A percentile compares a stretch with the other conserved stretches of the same genome.
phyloP scores from a whole-genome alignment of 345 rosid genomes.

The Hibiscus trionum region DNA sequence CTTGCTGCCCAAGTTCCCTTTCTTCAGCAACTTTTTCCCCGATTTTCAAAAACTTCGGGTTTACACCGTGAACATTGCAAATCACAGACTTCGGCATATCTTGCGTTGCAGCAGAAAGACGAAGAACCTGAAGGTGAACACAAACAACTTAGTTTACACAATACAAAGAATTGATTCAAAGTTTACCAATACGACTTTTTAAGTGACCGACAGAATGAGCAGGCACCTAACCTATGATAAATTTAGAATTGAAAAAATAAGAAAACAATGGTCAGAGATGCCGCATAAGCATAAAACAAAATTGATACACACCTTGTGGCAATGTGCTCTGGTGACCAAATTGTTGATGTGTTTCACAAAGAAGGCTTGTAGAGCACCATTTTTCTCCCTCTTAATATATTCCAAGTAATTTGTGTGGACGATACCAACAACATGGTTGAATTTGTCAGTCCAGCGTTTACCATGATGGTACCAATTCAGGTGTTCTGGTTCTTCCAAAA shows the following conservation, averaged over 20 bases:
- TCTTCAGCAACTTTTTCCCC: slow-evolving; percentile 82
- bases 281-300: slow-evolving; percentile 11
- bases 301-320: slow-evolving; percentile 59
- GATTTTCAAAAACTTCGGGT: slow-evolving; percentile 83
- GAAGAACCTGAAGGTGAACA: slow-evolving; percentile 59
- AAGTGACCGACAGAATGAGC: neutral
- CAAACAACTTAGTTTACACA: slow-evolving; percentile 5
- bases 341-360: slow-evolving; percentile 91
- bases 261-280: neutral
- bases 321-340: slow-evolving; percentile 81
- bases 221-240: neutral
- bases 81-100: slow-evolving; percentile 79
- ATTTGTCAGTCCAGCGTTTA: slow-evolving; percentile 92
- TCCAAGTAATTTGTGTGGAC: slow-evolving; percentile 98
- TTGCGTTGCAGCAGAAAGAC: slow-evolving; percentile 95
- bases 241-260: neutral
- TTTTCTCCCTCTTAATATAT: slow-evolving; percentile 92
- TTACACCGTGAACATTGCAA: slow-evolving; percentile 97
- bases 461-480: slow-evolving; percentile 98
- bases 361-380: slow-evolving; percentile 93
- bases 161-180: neutral
- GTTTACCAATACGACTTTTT: neutral
- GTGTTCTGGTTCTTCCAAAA: slow-evolving; percentile 96
- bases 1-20: slow-evolving; percentile 79
- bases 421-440: slow-evolving; percentile 91